Conservation (phyloP, 768 basidiomycete genomes). For the Hortiboletus flavorubellus region DNA sequence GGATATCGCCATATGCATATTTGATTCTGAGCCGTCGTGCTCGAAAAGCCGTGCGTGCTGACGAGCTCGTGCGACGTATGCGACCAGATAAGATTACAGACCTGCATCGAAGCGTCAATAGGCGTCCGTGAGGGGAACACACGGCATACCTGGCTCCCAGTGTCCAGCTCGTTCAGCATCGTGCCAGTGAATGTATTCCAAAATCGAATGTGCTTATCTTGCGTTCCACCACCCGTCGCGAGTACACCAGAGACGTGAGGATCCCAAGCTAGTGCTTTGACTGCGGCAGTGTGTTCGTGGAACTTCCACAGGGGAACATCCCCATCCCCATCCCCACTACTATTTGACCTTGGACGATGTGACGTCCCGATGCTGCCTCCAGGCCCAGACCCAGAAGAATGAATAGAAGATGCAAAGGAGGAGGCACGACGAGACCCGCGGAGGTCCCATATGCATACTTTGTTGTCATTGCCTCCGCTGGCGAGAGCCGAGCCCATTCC, state of each 20-base stretch:
- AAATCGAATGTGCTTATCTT: constrained; percentile 96
- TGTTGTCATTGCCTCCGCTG: constrained; percentile 97
- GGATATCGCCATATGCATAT: constrained; percentile 97
- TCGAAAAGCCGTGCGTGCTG: constrained; percentile 96
- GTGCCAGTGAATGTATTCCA: constrained; percentile 92
- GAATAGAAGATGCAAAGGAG: constrained; percentile 23
- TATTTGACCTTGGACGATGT: constrained; percentile 25
- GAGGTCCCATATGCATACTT: constrained; percentile 96
- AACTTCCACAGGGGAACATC: constrained; percentile 88
- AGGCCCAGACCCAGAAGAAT: constrained; percentile 29
- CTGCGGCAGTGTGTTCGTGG: constrained; percentile 94
- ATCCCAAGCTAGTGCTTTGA: constrained; percentile 98
- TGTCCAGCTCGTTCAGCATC: constrained; percentile 86
- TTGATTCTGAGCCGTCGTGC: constrained; percentile 91
- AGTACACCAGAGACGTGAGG: constrained; percentile 89
- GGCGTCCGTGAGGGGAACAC: not conserved
- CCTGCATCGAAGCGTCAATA: constrained; percentile 44
- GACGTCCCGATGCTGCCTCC: constrained; percentile 26
- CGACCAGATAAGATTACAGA: constrained; percentile 97
- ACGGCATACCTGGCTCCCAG: constrained; percentile 80
- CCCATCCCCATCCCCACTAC: constrained; percentile 31
- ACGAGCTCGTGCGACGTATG: constrained; percentile 95
- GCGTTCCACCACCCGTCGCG: constrained; percentile 97
- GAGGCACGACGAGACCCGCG: constrained; percentile 52
- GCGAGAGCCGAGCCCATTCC: constrained; percentile 62